These are phyloP conservation scores for Neurospora cerealis DNA, from an alignment of 495 filamentous ascomycete species.

Conservation along the genomic window DNA sequence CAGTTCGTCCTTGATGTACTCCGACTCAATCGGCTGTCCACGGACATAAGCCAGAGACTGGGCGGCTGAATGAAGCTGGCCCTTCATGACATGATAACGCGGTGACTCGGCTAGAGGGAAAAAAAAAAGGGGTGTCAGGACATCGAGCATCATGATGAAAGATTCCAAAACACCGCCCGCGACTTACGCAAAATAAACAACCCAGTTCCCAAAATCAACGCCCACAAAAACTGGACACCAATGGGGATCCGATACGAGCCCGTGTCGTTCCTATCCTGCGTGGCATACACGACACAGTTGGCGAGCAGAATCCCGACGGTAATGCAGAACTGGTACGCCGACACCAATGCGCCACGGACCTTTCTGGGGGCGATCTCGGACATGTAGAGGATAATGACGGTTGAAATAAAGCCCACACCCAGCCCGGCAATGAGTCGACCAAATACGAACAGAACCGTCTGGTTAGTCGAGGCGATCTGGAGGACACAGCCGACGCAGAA, in stretches of 20 bases:
- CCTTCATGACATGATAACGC: constrained; percentile 68
- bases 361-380: constrained; percentile 54
- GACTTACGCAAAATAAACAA: constrained; percentile 45
- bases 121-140: not conserved
- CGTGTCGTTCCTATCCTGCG: constrained; percentile 49
- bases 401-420: constrained; percentile 64
- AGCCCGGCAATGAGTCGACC: constrained; percentile 62
- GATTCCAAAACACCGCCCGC: not conserved
- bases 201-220: constrained; percentile 52
- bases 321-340: constrained; percentile 68
- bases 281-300: constrained; percentile 61
- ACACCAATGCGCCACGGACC: constrained; percentile 63
- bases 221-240: constrained; percentile 60
- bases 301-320: constrained; percentile 66
- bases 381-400: constrained; percentile 68
- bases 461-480: constrained; percentile 37
- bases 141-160: not conserved
- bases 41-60: constrained; percentile 55
- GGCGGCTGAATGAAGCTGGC: constrained; percentile 51
- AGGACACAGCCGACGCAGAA: constrained; percentile 56
- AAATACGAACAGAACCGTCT: constrained; percentile 41
- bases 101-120: constrained; percentile 56
- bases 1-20: constrained; percentile 57
- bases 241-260: constrained; percentile 67
- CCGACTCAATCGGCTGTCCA: constrained; percentile 53